Percentiles rank a stretch among this genome's conserved stretches.
Evolutionary conservation across 148 eudicot genomes (phyloP).

Genomic region (Chenopodium album): DNA sequence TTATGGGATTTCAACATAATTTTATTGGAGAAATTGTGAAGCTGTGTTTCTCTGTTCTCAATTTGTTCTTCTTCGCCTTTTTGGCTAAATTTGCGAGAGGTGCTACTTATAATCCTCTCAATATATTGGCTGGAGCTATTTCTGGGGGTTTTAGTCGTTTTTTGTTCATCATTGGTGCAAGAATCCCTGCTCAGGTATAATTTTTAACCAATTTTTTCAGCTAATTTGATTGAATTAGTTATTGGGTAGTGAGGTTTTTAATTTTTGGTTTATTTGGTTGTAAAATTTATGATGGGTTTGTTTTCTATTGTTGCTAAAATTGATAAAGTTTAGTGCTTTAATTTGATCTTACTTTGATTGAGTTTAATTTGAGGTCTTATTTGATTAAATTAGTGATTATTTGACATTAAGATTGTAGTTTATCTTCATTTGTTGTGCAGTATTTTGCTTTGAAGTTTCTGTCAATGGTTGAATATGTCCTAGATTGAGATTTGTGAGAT

Average conservation of each 20-base stretch:
- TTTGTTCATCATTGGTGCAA: constrained; percentile 62
- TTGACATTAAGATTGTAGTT: neutral
- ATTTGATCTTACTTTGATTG: constrained; percentile 3
- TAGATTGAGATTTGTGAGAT: neutral
- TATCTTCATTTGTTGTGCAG: neutral
- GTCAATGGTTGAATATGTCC: neutral
- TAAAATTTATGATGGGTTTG: constrained; percentile 6
- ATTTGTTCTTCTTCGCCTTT: constrained; percentile 61
- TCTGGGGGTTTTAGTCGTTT: constrained; percentile 58
- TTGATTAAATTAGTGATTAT: neutral
- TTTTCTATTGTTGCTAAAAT: neutral
- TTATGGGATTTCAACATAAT: constrained; percentile 48
- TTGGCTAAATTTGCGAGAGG: constrained; percentile 54
- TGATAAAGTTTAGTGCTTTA: constrained; percentile 14
- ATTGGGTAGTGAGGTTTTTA: constrained; percentile 2
- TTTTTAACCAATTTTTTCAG: neutral
- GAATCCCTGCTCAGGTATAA: constrained; percentile 89
- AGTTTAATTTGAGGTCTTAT: neutral
- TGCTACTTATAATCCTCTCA: constrained; percentile 69
- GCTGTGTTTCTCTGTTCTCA: constrained; percentile 38
- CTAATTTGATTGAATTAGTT: neutral
- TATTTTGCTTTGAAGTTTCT: neutral
- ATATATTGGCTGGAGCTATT: constrained; percentile 51
- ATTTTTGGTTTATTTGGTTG: neutral
- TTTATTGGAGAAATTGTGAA: constrained; percentile 42